Conservation (phyloP, 345 rosid species). For the Populus tremula region DNA sequence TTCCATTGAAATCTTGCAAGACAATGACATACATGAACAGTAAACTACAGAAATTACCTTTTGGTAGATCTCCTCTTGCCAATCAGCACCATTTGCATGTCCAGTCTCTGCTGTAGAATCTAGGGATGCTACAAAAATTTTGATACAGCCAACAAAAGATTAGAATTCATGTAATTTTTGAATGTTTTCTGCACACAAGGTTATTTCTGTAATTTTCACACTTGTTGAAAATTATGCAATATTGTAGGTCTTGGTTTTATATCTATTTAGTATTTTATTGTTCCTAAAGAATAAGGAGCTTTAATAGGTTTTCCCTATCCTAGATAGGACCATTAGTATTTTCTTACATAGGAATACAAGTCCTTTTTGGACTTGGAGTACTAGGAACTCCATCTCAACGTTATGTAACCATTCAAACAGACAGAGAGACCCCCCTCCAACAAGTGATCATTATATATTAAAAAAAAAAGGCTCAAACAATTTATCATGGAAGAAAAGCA, state of each 20-base stretch:
- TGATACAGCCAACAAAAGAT: conserved; percentile 3
- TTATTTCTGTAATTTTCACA: too few species aligned
- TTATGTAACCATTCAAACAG: not conserved
- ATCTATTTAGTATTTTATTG: not conserved
- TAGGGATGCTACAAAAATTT: conserved; percentile 55
- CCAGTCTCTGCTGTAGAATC: conserved; percentile 77
- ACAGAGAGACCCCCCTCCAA: too few species aligned
- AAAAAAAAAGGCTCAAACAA: not conserved
- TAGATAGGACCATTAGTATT: too few species aligned
- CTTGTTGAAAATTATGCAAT: too few species aligned
- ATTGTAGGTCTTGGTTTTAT: not conserved
- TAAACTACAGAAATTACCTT: conserved; percentile 46
- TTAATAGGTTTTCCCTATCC: too few species aligned
- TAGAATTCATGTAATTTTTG: too few species aligned
- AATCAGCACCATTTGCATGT: conserved; percentile 63
- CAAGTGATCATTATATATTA: too few species aligned
- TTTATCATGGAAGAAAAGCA: too few species aligned
- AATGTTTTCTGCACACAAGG: too few species aligned
- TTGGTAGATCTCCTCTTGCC: conserved; percentile 89
- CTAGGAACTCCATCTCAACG: not conserved
- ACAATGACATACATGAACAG: not conserved
- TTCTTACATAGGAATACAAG: not conserved
- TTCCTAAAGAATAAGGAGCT: not conserved
- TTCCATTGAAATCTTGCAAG: not conserved
- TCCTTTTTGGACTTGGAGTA: not conserved